phyloP scores from a whole-genome alignment of 2,329 filamentous ascomycete genomes.

The Chrysoporthe cubensis region DNA sequence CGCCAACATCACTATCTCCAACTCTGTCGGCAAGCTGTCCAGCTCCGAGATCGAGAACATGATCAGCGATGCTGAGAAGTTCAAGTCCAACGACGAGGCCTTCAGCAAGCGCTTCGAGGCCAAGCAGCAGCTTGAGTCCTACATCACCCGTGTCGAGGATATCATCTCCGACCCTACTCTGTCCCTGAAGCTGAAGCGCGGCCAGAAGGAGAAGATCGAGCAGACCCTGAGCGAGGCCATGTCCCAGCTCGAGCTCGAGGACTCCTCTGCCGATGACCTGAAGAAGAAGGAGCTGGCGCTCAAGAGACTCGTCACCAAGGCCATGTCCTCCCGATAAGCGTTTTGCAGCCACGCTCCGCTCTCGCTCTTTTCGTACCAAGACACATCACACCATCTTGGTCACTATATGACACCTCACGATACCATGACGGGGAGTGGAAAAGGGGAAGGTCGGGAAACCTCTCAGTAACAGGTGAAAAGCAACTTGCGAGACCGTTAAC shows the following conservation, averaged over 20 bases:
- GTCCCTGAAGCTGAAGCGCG: slow-evolving; percentile 97
- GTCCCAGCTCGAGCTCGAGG: slow-evolving; percentile 95
- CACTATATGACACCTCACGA: slow-evolving; percentile 21
- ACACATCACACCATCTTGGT: slow-evolving; percentile 6
- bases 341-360: slow-evolving; percentile 8
- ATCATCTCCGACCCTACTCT: slow-evolving; percentile 96
- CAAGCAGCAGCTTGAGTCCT: slow-evolving; percentile 98
- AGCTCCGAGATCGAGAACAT: slow-evolving; percentile 95
- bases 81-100: slow-evolving; percentile 96
- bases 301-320: slow-evolving; percentile 98
- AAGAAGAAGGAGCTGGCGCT: slow-evolving; percentile 99
- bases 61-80: slow-evolving; percentile 96
- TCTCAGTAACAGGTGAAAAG: slow-evolving; percentile 7
- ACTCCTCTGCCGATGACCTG: slow-evolving; percentile 87
- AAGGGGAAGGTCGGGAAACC: slow-evolving; percentile 12
- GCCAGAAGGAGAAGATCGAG: slow-evolving; percentile 99
- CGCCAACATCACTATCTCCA: slow-evolving; percentile 99
- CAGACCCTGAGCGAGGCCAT: slow-evolving; percentile 95
- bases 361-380: slow-evolving; percentile 21
- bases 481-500: not conserved
- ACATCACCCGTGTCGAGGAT: slow-evolving; percentile 98
- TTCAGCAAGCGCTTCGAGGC: slow-evolving; percentile 99
- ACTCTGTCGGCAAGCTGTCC: slow-evolving; percentile 98
- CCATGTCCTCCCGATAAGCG: slow-evolving; percentile 85
- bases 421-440: slow-evolving; percentile 24